Evolutionary conservation across 139 green algal species (phyloP), one percentile per base, ranked within the genome.

Genomic region (Micromonas pusilla): DNA sequence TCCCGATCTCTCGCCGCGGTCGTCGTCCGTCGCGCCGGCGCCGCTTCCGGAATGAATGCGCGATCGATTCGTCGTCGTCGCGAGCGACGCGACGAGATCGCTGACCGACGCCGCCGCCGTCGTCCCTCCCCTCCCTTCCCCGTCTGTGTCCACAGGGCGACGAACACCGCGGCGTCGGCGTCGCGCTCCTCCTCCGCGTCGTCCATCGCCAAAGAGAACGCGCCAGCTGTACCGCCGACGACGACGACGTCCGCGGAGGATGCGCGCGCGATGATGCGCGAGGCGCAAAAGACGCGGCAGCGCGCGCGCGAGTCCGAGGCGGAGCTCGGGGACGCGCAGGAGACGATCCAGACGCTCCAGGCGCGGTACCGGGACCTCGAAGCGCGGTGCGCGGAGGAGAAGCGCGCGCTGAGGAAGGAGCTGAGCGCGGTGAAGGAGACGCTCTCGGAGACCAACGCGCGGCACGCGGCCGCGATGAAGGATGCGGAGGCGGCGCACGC

Each of bases 161-260:
- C n/a, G n/a, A n/a, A n/a, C n/a, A n/a, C n/a, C n/a, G n/a, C n/a
- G n/a, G n/a, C n/a, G n/a, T n/a, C n/a, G n/a, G n/a, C n/a, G n/a
- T n/a, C n/a, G n/a, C n/a, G n/a, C n/a, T n/a, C n/a, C n/a, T n/a
- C n/a, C n/a, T n/a, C n/a, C n/a, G n/a, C n/a, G n/a, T n/a, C n/a
- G n/a, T n/a, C n/a, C n/a, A n/a, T n/a, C n/a, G n/a, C n/a, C n/a
- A n/a, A n/a, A n/a, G n/a, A n/a, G n/a, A n/a, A n/a, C n/a, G 91
- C 91, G 1, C 93, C 82, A 30, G 90, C 95, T 93, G 97, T 97
- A 78, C 95, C 96, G 78, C 97, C 94, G 30, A 99, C 89, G 31
- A 99, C 87, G 21, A 99, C 85, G 36, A 99, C 82, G 81, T 98
- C 96, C n/a, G n/a, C n/a, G n/a, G n/a, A n/a, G n/a, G n/a, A n/a